Evolutionary conservation across 352 stramenopile species (phyloP).

Genomic region (Paralagenidium karlingii): DNA sequence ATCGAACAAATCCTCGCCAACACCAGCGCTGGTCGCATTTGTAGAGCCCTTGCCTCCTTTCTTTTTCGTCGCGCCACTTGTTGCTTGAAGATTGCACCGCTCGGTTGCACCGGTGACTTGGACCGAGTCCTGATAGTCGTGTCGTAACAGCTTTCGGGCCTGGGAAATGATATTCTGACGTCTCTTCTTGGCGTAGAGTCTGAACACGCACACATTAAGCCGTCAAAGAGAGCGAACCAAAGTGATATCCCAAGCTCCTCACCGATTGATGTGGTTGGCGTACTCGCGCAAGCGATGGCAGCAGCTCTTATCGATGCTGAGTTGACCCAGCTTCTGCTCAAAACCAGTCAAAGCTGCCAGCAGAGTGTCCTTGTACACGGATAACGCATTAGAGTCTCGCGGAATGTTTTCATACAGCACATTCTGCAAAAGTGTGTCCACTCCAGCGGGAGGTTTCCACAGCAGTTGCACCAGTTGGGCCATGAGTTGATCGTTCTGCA

Average conservation of each 20-base stretch:
- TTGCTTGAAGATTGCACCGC: constrained; percentile 37
- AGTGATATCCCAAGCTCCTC: constrained; percentile 4
- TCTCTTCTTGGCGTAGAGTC: constrained; percentile 39
- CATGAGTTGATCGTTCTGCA: constrained; percentile 27
- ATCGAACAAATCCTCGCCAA: not conserved
- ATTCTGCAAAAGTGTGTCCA: constrained; percentile 49
- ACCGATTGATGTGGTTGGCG: constrained; percentile 49
- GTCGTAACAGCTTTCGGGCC: constrained; percentile 35
- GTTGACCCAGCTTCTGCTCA: constrained; percentile 25
- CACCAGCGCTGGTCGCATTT: not conserved
- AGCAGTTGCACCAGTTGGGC: constrained; percentile 28
- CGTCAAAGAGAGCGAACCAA: not conserved
- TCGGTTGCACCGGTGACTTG: constrained; percentile 33
- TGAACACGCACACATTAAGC: not conserved
- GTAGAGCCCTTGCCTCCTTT: constrained; percentile 17
- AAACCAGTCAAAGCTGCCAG: constrained; percentile 20
- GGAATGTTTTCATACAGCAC: constrained; percentile 58
- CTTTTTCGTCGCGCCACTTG: constrained; percentile 14
- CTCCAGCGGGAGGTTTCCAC: constrained; percentile 60
- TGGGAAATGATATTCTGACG: constrained; percentile 38
- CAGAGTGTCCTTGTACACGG: constrained; percentile 30
- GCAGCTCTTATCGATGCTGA: constrained; percentile 31
- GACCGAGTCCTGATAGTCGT: constrained; percentile 48
- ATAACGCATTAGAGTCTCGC: constrained; percentile 31
- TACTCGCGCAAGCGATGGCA: constrained; percentile 48